Evolutionary conservation across 2,329 filamentous ascomycete species (phyloP), one percentile per base, ranked within the genome.

Genomic region (Uncinocarpus reesii): DNA sequence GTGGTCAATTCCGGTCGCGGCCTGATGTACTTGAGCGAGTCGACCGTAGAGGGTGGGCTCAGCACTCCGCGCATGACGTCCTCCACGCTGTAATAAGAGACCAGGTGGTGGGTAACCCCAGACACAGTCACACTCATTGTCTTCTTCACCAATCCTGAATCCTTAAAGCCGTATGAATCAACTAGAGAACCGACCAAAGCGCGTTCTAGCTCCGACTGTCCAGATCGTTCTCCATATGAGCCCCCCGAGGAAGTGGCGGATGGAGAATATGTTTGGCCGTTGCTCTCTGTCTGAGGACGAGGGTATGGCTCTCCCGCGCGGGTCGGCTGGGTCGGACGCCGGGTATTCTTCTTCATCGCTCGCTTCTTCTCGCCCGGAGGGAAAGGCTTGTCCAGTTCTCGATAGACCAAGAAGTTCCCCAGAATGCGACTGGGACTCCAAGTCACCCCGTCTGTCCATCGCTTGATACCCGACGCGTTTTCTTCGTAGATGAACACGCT

Each of bases 401-500:
- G 80, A 60, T 94, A 94, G 56, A 93, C 78, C 36, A 94, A 75
- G 57, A 87, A 93, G 62, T 92, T 92, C 50, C 83, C 83, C 41
- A 90, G 72, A 41, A 93, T 90, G 13, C 84, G 81, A 64, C 83
- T 93, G 0, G 89, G 89, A 57, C 86, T 93, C 89, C 89, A 95
- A 5, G 83, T 82, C 8, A 90, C 79, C 11, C 89, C 88, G 57
- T 95, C 89, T 0, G 88, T 95, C 89, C 89, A 95, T 48, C 89
- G 77, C 69, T 93, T 93, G 68, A 95, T 94, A 4, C 87, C 87
- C 0, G 88, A 93, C 0, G 86, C 82, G 52, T 86, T 83, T 63
- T 95, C 87, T 60, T 94, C 87, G 64, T 95, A 95, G 55, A 95
- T 86, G 66, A 95, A 92, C 40, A 95, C 78, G 56, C 84, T 83